Evolutionary conservation across 176 grass and related monocot species (phyloP), one percentile per base, ranked within the genome.

Genomic region (Neostapfia colusana): DNA sequence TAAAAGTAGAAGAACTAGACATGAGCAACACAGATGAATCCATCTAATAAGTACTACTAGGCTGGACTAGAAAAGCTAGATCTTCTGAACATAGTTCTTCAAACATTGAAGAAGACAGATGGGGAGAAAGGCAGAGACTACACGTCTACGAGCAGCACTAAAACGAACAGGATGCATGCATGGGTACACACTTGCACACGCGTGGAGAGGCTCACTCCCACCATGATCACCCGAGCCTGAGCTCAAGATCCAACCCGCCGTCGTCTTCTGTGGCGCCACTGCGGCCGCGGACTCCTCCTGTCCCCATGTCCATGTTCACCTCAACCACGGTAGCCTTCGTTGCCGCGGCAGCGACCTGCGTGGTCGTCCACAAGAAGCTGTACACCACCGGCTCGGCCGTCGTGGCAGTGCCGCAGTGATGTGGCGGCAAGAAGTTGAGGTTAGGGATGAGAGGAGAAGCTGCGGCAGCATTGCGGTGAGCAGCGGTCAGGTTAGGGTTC

Each of bases 231-330:
- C 80, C 85, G 20, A 88, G 85, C 80, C 85, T 83, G 46, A 88
- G 85, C 75, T 88, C 85, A 69, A 88, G 85, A 83, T 88, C 85
- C 42, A 88, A 36, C 9, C 42, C 85, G 10, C 48, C n/a, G n/a
- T n/a, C 75, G 14, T 78, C 81, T 10, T 40, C 82, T 6, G 20
- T 11, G 0, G 0, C 31, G 0, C 0, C 73, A n/a, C 35, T 50
- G 6, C 25, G 4, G 21, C 31, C 2, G 23, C 9, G 0, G 23
- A 36, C 67, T 15, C 51, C 67, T 4, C 67, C 73, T 28, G 55
- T 57, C 34, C 63, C 80, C 0, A 79, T 43, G 10, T 88, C 85
- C 74, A 88, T 2, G 51, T 73, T 66, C 61, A 88, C 69, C 69
- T 69, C 62, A 18, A n/a, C n/a, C n/a, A 79, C 59, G 2, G 31